Base-by-base conservation (phyloP, 1,284 basidiomycete genomes). In the Apiotrichum veenhuisii region DNA sequence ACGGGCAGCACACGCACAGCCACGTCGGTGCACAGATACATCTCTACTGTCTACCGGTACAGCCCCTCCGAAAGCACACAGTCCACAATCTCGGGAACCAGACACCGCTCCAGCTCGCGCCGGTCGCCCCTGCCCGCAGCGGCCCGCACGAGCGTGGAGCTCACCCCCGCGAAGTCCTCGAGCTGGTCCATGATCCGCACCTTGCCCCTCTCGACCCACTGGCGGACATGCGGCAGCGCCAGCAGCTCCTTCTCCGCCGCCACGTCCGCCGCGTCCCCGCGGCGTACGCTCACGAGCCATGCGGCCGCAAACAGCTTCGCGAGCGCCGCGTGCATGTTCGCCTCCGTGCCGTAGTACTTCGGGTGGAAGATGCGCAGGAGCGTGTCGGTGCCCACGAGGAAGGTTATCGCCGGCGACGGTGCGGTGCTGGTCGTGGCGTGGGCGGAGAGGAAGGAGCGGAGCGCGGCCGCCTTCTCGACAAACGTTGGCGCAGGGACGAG, bases 401-500 rank as follows among this genome's bases (percentile, higher is more conserved):
- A 77, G 1, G 65, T 67, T 33, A 74, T 52, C 2, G 59, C 42
- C 11, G 50, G 52, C 14, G 30, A 3, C 25, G 42, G 33, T 1
- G 30, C 7, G 20, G 33, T 20, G 44, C 27, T 30, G 30, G 30
- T 30, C 30, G 2, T 11, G 34, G 84, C 18, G 71, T 69, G n/a
- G 79, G 79, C 50, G 91, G 79, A 8, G 2, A 18, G 37, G 18
- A n/a, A 38, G 1, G 14, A 12, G 11, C 10, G 5, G 22, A 82
- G 73, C 20, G 81, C 79, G 5, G 65, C 63, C 14, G 89, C 87
- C 77, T 98, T 98, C 40, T 84, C 83, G 42, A 89, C 88, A 72
- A 98, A 97, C 0, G 88, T 89, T 3, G 94, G 91, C 63, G 91
- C 88, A 68, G 92, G 84, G 57, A 92, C 84, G 60, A 95, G 82